A percentile compares a stretch with the other conserved stretches of the same genome.
Evolutionary conservation across 2,329 filamentous ascomycete species (phyloP).

Genomic region (Trichophaea hybrida): DNA sequence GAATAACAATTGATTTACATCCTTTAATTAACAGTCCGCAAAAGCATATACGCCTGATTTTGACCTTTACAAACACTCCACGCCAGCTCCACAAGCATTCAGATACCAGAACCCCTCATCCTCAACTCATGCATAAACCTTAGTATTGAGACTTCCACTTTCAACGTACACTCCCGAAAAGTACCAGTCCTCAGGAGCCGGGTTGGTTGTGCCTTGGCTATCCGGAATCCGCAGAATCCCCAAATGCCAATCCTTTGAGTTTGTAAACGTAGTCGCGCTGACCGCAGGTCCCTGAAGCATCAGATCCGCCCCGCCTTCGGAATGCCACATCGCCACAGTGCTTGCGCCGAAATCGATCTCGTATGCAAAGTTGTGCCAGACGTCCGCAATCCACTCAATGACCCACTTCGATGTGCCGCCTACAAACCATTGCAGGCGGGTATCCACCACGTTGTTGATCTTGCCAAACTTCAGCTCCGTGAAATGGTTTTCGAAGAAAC

Average conservation of each 20-base stretch:
- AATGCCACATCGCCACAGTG: slow-evolving; percentile 56
- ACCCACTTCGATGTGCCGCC: slow-evolving; percentile 48
- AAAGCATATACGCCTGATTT: no score
- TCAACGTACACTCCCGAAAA: slow-evolving; percentile 61
- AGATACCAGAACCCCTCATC: not conserved
- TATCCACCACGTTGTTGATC: slow-evolving; percentile 39
- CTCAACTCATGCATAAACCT: slow-evolving; percentile 28
- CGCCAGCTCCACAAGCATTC: no score
- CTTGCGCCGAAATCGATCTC: slow-evolving; percentile 43
- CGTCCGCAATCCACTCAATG: slow-evolving; percentile 44
- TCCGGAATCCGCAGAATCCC: slow-evolving; percentile 50
- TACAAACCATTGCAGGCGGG: slow-evolving; percentile 50
- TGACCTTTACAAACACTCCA: no score
- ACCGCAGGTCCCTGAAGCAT: slow-evolving; percentile 47
- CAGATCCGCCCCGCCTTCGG: slow-evolving; percentile 45
- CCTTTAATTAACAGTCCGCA: no score
- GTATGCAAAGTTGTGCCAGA: slow-evolving; percentile 61
- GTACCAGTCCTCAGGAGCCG: slow-evolving; percentile 46
- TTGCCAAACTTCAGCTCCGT: slow-evolving; percentile 59
- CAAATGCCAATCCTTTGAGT: slow-evolving; percentile 59
- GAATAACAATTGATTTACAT: no score
- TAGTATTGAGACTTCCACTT: slow-evolving; percentile 37
- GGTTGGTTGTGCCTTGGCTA: slow-evolving; percentile 30
- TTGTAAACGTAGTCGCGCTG: slow-evolving; percentile 45
- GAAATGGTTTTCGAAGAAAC: slow-evolving; percentile 49